These are phyloP conservation scores for Exophiala lecanii-corni DNA, from an alignment of 2,329 filamentous ascomycete genomes.

Conservation along the genomic window DNA sequence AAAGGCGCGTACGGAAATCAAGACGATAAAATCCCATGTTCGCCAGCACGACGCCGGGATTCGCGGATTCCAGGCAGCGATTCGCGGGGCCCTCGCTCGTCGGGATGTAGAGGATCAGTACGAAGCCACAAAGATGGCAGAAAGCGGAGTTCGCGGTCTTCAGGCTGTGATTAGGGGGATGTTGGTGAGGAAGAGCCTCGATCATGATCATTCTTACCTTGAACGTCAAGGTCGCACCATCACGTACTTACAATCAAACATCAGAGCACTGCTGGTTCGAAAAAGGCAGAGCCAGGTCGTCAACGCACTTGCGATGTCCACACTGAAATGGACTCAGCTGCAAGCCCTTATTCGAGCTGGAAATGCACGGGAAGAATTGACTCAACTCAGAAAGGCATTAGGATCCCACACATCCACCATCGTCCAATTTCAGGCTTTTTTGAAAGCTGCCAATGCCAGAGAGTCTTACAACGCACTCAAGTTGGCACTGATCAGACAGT, in stretches of 20 bases:
- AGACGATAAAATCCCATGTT: conserved; percentile 37
- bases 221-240: conserved; percentile 41
- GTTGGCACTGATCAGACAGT: conserved; percentile 54
- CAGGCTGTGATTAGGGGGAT: conserved; percentile 64
- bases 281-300: conserved; percentile 37
- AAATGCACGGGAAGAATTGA: conserved; percentile 31
- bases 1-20: conserved; percentile 40
- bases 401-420: conserved; percentile 41
- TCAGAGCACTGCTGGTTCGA: conserved; percentile 33
- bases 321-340: conserved; percentile 39
- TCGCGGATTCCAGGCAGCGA: conserved; percentile 52
- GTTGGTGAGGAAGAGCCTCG: conserved; percentile 18
- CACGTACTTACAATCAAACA: conserved; percentile 34
- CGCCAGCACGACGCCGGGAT: conserved; percentile 41
- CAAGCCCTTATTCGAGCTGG: conserved; percentile 44
- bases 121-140: conserved; percentile 57
- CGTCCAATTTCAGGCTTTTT: conserved; percentile 48
- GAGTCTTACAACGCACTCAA: conserved; percentile 40
- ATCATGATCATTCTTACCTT: conserved; percentile 15
- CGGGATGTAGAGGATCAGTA: conserved; percentile 49
- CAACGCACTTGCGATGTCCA: conserved; percentile 38
- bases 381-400: conserved; percentile 37
- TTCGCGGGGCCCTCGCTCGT: conserved; percentile 45
- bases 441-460: conserved; percentile 45
- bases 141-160: conserved; percentile 55